These are phyloP conservation scores for Marasmius fiardii DNA, from an alignment of 1,284 basidiomycete genomes.

Conservation along the genomic window DNA sequence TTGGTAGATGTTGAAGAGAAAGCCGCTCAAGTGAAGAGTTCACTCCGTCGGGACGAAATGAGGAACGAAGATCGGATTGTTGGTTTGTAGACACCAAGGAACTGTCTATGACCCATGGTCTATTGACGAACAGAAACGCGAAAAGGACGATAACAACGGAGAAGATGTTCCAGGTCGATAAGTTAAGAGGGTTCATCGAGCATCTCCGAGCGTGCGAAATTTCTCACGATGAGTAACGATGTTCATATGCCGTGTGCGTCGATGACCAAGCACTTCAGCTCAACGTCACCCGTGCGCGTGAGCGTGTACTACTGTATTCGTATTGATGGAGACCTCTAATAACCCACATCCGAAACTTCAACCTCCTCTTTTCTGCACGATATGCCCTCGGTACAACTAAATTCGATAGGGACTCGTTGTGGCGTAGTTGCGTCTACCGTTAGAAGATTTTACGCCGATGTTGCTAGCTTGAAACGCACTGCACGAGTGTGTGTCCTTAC, in stretches of 20 bases:
- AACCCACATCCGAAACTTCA: not conserved
- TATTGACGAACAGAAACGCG: too few relatives aligned
- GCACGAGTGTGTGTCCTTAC: not conserved
- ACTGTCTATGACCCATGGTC: too few relatives aligned
- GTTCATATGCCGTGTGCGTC: too few relatives aligned
- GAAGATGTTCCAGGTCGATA: too few relatives aligned
- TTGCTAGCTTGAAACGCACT: not conserved
- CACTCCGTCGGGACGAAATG: not conserved
- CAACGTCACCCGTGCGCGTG: too few relatives aligned
- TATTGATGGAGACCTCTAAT: too few relatives aligned
- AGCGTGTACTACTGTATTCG: too few relatives aligned
- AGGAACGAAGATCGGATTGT: not conserved
- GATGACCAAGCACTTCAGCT: too few relatives aligned
- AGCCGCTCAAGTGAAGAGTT: not conserved
- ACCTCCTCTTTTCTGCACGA: not conserved
- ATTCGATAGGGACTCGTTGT: not conserved
- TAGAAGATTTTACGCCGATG: not conserved
- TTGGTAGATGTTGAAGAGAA: not conserved
- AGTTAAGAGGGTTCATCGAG: too few relatives aligned
- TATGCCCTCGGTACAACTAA: not conserved
- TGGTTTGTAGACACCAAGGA: not conserved
- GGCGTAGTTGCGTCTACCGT: not conserved
- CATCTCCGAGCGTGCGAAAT: too few relatives aligned
- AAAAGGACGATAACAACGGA: too few relatives aligned
- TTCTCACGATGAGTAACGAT: too few relatives aligned